Base-by-base conservation (phyloP, 2,329 filamentous ascomycete genomes). In the Apiospora phragmitis region DNA sequence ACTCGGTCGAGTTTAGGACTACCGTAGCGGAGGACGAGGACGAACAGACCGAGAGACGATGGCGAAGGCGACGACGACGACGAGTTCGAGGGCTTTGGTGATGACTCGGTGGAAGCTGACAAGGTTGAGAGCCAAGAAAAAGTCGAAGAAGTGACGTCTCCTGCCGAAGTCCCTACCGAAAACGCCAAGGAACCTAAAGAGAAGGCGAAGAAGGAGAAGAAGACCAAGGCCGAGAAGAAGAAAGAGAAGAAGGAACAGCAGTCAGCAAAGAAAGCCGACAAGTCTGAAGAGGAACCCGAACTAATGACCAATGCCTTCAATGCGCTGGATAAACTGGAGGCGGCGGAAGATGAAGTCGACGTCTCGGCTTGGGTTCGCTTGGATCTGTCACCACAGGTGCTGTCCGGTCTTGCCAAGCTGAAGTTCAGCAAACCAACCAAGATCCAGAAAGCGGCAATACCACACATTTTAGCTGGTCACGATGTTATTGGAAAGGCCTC, bases 401-500 rank as follows among this genome's bases (percentile, higher is more conserved):
- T 97, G 24, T 90, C 91, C 1, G 90, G 94, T 21, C 84, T 99
- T 42, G 91, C 94, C 2, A 92, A 91, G 75, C 85, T 98, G 72
- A 92, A 92, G 71, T 98, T 98, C 79, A 79, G 87, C 5, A 91
- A 89, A 71, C 96, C 96, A 0, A 98, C 95, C 0, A 82, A 88
- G 0, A 97, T 99, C 71, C 96, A 99, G 80, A 83, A 86, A 26
- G 86, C 90, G 43, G 86, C 93, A 0, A 97, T 99, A 75, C 95
- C 96, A 0, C 88, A 93, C 69, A 93, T 98, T 65, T 80, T 95
- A 26, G 89, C 90, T 7, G 95, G 95, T 0, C 93, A 93, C 79
- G 95, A 99, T 81, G 92, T 98, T 21, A 93, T 99, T 73, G 96
- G 96, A 55, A 99, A 99, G 83, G 96, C 96, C 1, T 92, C 95